Evolutionary conservation across 352 stramenopile species (phyloP).

Genomic region (Pythium periplocum): DNA sequence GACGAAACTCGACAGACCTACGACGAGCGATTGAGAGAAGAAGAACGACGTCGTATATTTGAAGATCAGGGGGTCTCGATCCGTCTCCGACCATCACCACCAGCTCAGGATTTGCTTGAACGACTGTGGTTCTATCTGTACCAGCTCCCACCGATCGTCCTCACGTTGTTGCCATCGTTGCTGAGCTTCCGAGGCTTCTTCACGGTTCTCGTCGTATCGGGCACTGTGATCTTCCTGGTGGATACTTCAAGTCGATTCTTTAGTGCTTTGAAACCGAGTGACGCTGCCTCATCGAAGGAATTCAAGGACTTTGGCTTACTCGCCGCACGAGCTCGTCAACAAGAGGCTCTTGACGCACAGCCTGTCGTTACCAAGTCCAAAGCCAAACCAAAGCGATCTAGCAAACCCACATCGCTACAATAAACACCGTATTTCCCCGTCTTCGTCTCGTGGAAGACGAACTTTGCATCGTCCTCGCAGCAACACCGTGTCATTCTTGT

Average conservation of each 20-base stretch:
- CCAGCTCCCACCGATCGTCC: conserved; percentile 23
- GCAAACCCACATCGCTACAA: conserved; percentile 6
- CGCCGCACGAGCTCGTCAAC: conserved; percentile 20
- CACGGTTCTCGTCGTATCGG: conserved; percentile 20
- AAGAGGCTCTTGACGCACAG: conserved; percentile 18
- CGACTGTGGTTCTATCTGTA: conserved; percentile 25
- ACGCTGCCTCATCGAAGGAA: conserved; percentile 4
- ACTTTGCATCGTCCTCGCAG: conserved; percentile 13
- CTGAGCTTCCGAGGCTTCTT: conserved; percentile 21
- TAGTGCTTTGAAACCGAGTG: too few species aligned
- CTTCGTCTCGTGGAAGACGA: conserved; percentile 9
- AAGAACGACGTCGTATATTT: conserved; percentile 13
- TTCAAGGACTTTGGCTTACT: conserved; percentile 19
- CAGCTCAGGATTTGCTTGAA: background rate
- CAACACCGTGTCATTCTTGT: conserved; percentile 11
- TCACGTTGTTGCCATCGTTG: conserved; percentile 11
- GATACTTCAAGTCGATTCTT: conserved; percentile 9
- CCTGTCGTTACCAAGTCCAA: conserved; percentile 5
- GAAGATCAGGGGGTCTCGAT: too few species aligned
- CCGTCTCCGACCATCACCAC: too few species aligned
- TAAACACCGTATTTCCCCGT: conserved; percentile 14
- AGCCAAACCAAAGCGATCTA: conserved; percentile 7
- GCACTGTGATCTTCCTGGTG: conserved; percentile 22
- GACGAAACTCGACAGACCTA: conserved; percentile 17
- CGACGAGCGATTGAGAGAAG: conserved; percentile 21